Conservation (phyloP, 106 monocot genomes). For the Platanthera zijinensis region DNA sequence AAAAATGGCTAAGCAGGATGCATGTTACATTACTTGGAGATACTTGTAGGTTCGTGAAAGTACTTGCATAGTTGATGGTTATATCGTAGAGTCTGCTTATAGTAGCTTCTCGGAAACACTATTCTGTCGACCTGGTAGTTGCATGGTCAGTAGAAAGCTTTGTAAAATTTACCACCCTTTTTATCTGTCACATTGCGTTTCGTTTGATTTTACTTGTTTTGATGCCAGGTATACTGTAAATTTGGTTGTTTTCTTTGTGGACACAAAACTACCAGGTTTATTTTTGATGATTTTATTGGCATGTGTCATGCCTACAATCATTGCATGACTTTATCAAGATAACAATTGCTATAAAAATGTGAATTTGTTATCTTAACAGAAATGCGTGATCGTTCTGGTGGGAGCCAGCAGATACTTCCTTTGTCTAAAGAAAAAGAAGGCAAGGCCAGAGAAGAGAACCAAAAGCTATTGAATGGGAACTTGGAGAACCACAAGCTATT, state of each 20-base stretch:
- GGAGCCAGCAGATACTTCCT: slow-evolving; percentile 25
- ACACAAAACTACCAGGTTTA: slow-evolving; percentile 40
- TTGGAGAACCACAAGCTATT: slow-evolving; percentile 2
- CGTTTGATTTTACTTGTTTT: slow-evolving; percentile 1
- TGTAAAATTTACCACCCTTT: not conserved
- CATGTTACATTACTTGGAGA: not conserved
- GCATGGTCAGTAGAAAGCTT: slow-evolving; percentile 35
- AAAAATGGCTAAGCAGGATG: not conserved
- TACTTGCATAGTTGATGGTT: slow-evolving; percentile 39
- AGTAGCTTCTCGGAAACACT: slow-evolving; percentile 51
- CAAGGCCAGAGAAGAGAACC: slow-evolving; percentile 37
- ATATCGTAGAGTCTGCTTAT: slow-evolving; percentile 44
- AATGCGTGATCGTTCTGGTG: slow-evolving; percentile 35
- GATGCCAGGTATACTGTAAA: slow-evolving; percentile 43
- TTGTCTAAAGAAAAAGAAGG: slow-evolving; percentile 35
- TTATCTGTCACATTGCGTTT: not conserved
- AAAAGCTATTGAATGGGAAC: slow-evolving; percentile 39
- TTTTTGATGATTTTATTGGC: not conserved
- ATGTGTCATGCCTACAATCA: not conserved
- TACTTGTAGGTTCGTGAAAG: slow-evolving; percentile 34
- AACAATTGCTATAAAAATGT: not conserved
- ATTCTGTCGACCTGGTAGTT: slow-evolving; percentile 51
- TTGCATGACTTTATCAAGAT: not conserved
- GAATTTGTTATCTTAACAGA: slow-evolving; percentile 16
- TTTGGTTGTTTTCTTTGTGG: slow-evolving; percentile 52